Evolutionary conservation across 305 asterid species (phyloP).

Genomic region (Fraxinus sp.): DNA sequence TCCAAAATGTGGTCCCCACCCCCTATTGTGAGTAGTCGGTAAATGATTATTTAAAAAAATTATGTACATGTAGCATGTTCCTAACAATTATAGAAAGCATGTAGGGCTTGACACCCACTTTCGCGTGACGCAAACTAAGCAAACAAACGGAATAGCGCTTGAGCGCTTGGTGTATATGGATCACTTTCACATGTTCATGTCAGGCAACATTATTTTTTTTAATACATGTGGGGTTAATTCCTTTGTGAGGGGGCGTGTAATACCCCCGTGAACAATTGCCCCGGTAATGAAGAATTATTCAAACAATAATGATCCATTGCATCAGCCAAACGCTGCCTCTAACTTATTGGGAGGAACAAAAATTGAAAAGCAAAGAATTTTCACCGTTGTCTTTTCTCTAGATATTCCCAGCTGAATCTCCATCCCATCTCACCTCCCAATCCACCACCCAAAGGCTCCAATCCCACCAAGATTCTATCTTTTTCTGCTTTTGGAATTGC

Average conservation of each 20-base stretch:
- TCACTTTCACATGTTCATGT: no score
- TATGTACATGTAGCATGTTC: no score
- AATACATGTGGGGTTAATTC: no score
- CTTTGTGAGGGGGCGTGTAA: no score
- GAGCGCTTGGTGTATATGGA: no score
- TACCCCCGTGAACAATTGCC: no score
- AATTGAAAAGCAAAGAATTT: background rate
- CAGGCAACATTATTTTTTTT: no score
- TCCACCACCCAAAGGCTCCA: conserved; percentile 7
- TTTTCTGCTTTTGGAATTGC: conserved; percentile 28
- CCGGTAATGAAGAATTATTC: no score
- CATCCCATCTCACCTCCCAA: conserved; percentile 11
- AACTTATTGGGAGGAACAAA: background rate
- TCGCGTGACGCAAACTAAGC: background rate
- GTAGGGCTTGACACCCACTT: background rate
- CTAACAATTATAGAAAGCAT: background rate
- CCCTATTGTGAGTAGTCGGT: no score
- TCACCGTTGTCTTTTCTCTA: background rate
- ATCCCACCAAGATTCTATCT: conserved; percentile 21
- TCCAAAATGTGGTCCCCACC: no score
- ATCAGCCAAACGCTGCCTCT: background rate
- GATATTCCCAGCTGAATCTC: conserved; percentile 24
- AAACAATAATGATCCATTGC: background rate
- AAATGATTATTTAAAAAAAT: no score
- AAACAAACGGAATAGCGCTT: background rate